Evolutionary conservation across 2,329 filamentous ascomycete genomes (phyloP), one percentile per base, ranked within the genome.

Genomic region (Arthroderma uncinatum): DNA sequence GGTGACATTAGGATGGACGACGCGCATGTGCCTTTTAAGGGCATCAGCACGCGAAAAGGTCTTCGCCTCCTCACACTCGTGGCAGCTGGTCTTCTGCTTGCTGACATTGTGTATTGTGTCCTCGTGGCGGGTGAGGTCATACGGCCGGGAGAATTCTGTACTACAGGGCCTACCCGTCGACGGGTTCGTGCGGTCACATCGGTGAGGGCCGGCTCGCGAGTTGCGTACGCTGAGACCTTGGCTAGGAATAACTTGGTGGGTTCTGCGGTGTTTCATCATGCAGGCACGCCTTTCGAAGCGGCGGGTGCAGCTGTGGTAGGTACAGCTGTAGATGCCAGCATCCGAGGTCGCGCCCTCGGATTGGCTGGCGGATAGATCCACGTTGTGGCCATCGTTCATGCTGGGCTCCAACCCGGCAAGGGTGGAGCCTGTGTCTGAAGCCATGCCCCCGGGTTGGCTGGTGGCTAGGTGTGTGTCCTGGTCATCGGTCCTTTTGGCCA

Each of bases 251-350:
- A 37, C 34, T 30, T 12, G 14, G 12, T 28, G 52, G n/a, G 19
- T 54, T 64, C 69, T 75, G 30, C 30, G 10, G 76, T 98, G 93
- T 73, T 92, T 93, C 70, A 96, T 91, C 2, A 98, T 78, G 63
- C 91, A 83, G 6, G 83, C 79, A 2, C 89, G 89, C 1, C 89
- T 89, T 64, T 95, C 89, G 67, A 98, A 98, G 55, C 93, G 86
- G 63, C 86, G 78, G 0, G 84, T 85, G 68, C 93, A 97, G 9
- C 90, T 89, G 66, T 95, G 90, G 66, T 95, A 95, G 0, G 91
- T 96, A 72, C 93, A 98, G 0, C 91, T 95, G 73, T 96, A 98
- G 0, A 91, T 95, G 9, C 92, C 92, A n/a, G n/a, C n/a, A n/a
- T n/a, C n/a, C n/a, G n/a, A n/a, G n/a, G n/a, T n/a, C n/a, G n/a